Evolutionary conservation across 257 asterid species (phyloP), one percentile per base, ranked within the genome.

Genomic region (Agastache rugosa): DNA sequence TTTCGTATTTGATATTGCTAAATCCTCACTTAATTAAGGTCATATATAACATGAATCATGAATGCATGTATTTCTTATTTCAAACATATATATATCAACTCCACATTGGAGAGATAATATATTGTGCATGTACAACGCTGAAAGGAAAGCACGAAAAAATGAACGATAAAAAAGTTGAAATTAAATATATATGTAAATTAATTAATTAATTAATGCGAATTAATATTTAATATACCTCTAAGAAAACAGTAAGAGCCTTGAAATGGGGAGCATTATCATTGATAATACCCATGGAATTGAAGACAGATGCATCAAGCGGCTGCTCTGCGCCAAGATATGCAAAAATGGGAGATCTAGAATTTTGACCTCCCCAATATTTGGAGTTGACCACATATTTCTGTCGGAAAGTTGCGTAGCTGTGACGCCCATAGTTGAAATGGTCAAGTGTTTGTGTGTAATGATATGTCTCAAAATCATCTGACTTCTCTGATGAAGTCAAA

Each of bases 251-350:
- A 29, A 92, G 97, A 63, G 97, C 78, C 44, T 86, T 86, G 77
- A 89, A 86, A 37, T 29, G 50, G 22, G 89, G 88, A 44, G 96
- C 98, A 72, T 82, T 86, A 8, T 89, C 91, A 5, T 61, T 59
- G 5, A 89, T 84, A 83, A 80, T 75, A 1, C 94, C 98, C 53
- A 44, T 11, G 3, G 0, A 0, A 1, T 31, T n/a, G 8, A 0
- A 9, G 12, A 84, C 14, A 67, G 78, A 87, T 0, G 7, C 2
- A 64, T 81, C 94, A 12, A 92, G 17, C 0, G 97, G 77, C 3
- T 74, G 62, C 72, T 92, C 97, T 2, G 84, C 94, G 11, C 98
- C 98, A 53, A 92, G 86, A 78, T 73, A 92, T 1, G 90, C 91
- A 17, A 88, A 72, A 25, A 92, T 89, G 1, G 96, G 93, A 0